Conservation (phyloP, 495 filamentous ascomycete species). For the Neurospora hispaniola region DNA sequence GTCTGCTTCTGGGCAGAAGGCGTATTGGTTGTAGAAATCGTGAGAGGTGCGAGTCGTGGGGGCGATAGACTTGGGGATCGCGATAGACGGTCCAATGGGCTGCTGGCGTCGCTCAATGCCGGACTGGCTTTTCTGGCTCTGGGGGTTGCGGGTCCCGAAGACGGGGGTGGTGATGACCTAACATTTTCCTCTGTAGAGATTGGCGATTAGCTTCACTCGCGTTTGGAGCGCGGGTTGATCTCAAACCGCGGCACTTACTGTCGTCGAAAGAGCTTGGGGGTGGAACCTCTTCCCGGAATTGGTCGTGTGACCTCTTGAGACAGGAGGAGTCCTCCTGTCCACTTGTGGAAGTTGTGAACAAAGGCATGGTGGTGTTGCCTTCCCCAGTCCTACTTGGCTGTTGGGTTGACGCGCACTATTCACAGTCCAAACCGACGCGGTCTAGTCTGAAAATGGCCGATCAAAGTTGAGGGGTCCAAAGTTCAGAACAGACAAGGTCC, state of each 20-base stretch:
- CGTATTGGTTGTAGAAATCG: conserved; percentile 1
- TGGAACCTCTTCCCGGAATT: conserved; percentile 17
- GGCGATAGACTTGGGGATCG: conserved; percentile 17
- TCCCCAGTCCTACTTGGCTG: neutral
- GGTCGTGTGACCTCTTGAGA: conserved; percentile 27
- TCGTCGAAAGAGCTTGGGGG: conserved; percentile 8
- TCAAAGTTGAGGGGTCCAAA: neutral
- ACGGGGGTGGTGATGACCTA: neutral
- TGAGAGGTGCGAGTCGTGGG: conserved; percentile 8
- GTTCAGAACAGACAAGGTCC: neutral
- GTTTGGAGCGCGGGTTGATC: neutral
- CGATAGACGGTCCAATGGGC: conserved; percentile 17
- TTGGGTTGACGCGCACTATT: neutral
- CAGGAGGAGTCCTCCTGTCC: conserved; percentile 22
- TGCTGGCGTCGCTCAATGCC: conserved; percentile 24
- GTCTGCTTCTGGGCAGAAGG: conserved; percentile 3
- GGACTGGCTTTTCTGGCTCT: conserved; percentile 21
- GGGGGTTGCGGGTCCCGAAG: conserved; percentile 3
- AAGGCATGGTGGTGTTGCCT: conserved; percentile 23
- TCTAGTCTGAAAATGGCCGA: neutral
- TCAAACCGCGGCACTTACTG: conserved; percentile 4
- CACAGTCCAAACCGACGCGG: neutral
- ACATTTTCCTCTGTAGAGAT: conserved; percentile 14
- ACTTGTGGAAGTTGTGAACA: conserved; percentile 26
- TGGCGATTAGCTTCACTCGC: neutral